A percentile compares a stretch with the other conserved stretches of the same genome.
phyloP scores from a whole-genome alignment of 768 basidiomycete species.

The Lactarius akahatsu region DNA sequence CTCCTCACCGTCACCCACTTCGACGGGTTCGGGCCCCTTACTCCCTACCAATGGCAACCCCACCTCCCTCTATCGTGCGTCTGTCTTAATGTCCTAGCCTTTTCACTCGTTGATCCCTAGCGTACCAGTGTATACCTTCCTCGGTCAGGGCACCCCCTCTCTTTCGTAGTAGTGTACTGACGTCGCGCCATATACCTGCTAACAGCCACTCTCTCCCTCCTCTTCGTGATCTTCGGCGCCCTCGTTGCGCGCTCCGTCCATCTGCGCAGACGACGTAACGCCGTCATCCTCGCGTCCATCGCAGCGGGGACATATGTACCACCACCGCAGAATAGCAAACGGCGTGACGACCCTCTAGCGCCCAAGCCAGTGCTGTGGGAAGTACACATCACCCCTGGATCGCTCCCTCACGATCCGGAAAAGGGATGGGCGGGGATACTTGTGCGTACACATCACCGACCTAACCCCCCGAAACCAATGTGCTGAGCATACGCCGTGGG shows the following conservation, averaged over 20 bases:
- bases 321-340: neutral
- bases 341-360: neutral
- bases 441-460: conserved; percentile 8
- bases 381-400: neutral
- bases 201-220: conserved; percentile 9
- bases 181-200: neutral
- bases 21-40: neutral
- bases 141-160: conserved; percentile 2
- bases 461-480: neutral
- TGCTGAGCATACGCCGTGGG: neutral
- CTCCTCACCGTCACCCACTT: neutral
- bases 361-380: conserved; percentile 22
- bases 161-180: no score
- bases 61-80: conserved; percentile 11
- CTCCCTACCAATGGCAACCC: neutral
- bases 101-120: neutral
- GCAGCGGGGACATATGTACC: conserved; percentile 2
- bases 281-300: neutral
- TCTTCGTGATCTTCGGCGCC: conserved; percentile 1
- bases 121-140: conserved; percentile 10
- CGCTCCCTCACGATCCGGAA: neutral
- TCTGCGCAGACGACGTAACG: conserved; percentile 17
- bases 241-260: conserved; percentile 19
- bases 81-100: neutral
- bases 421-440: conserved; percentile 20